Base-by-base conservation (phyloP, 2,329 filamentous ascomycete species). In the Stagonosporopsis cucurbitacearum region DNA sequence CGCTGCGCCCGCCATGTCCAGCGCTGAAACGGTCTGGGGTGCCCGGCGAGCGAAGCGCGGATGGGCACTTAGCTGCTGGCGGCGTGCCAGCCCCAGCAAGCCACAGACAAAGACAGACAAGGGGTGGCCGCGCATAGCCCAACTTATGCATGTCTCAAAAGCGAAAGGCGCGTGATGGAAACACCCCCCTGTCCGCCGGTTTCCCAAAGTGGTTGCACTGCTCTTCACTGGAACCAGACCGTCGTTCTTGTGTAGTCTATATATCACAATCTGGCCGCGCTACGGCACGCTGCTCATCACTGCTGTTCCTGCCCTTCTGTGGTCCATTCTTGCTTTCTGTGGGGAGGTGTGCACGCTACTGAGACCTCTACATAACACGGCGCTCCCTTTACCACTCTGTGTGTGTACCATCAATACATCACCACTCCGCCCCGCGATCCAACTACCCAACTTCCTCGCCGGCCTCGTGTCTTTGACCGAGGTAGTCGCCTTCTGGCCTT, bases 141-240 rank as follows among this genome's bases (percentile, higher is more conserved):
- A 39, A 33, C 32, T 43, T 33, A 48, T 49, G 43, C 49, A 57
- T 36, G 54, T 53, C 54, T 57, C 54, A 15, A 54, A 54, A 58
- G 50, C 50, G 45, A 58, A 54, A 52, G 49, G 54, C 54, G 54
- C 54, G 54, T 57, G 49, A 53, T 49, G 54, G 54, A 57, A 57
- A 57, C 54, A 52, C 49, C 48, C 50, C 55, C 55, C 55, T 54
- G 55, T 40, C 42, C 50, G 20, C 36, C 32, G 42, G 23, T 37
- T 37, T 37, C 46, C 50, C 42, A 50, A 58, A 40, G 54, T 44
- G 54, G 54, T 30, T 45, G 49, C 54, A 57, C 43, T 40, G 39
- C 49, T 57, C 49, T 52, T 32, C 37, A 43, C 53, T 30, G 17
- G 53, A 32, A 46, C 48, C 53, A 37, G 43, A 44, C 53, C 49